These are phyloP conservation scores for Microbotryum lychnidis-dioicae DNA, from an alignment of 1,284 basidiomycete genomes.

Conservation along the genomic window DNA sequence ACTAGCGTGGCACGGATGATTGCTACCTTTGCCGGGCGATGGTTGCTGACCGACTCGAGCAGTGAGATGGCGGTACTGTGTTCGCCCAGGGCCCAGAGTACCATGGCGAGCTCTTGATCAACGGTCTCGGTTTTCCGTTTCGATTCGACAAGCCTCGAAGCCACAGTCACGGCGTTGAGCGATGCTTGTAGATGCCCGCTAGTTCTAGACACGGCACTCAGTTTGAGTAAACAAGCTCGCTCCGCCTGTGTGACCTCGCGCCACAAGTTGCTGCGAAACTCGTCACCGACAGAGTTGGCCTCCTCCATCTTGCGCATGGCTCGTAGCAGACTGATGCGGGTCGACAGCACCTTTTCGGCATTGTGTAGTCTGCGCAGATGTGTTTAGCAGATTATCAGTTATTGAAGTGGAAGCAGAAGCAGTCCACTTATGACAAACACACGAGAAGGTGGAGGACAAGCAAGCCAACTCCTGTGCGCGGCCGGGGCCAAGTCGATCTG, in stretches of 20 bases:
- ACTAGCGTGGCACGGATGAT: conserved; percentile 50
- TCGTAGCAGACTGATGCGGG: conserved; percentile 71
- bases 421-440: not conserved
- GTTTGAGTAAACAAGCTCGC: conserved; percentile 58
- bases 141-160: conserved; percentile 53
- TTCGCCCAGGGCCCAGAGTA: conserved; percentile 81
- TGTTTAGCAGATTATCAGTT: too few species aligned
- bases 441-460: conserved; percentile 8
- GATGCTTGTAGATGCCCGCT: conserved; percentile 69
- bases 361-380: conserved; percentile 56
- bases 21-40: conserved; percentile 1
- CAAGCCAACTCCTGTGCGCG: conserved; percentile 3
- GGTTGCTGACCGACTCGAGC: conserved; percentile 6
- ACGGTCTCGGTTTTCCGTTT: conserved; percentile 43
- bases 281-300: conserved; percentile 61
- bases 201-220: conserved; percentile 66
- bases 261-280: conserved; percentile 51
- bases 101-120: conserved; percentile 75
- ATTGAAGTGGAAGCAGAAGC: too few species aligned
- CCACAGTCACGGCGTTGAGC: conserved; percentile 71
- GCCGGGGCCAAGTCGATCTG: not conserved
- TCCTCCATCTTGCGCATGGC: conserved; percentile 58
- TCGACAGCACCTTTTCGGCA: conserved; percentile 69
- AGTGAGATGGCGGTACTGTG: conserved; percentile 68
- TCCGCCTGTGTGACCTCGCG: conserved; percentile 55